Evolutionary conservation across 139 green algal genomes (phyloP), one percentile per base, ranked within the genome.

Genomic region (Medakamo hakoo): DNA sequence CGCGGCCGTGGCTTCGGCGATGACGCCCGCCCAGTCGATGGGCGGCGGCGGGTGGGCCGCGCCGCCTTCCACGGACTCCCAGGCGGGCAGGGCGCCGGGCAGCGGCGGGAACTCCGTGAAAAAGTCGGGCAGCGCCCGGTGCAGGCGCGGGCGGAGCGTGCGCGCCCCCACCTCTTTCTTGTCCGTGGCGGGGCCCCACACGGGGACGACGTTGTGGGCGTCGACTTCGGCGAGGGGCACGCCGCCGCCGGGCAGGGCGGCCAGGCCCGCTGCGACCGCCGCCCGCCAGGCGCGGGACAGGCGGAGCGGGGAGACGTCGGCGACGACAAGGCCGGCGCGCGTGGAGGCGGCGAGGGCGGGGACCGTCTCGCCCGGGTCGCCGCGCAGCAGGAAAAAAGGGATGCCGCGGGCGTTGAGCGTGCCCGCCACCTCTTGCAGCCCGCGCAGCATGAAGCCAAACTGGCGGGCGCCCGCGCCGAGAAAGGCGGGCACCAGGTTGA

Each of bases 181-280:
- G 64, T 95, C 78, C 57, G 69, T 71, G 30, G 87, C 84, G n/a
- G n/a, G n/a, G 58, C 80, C 75, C 91, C 91, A 98, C 24, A 85
- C 76, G 0, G 92, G 92, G 27, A 98, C 85, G 18, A 97, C 73
- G 68, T 97, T 98, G 86, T 98, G 92, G 0, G 92, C 87, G 59
- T 98, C 92, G 66, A 98, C 92, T 73, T 97, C 85, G 49, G 86
- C 69, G 30, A 92, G 72, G 0, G 84, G 84, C 0, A 81, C 64
- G n/a, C n/a, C n/a, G n/a, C n/a, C n/a, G n/a, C n/a, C n/a, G n/a
- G n/a, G n/a, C n/a, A n/a, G n/a, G n/a, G n/a, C n/a, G 4, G 32
- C 56, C 0, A 55, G 2, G 76, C 68, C 70, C 79, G 74, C 30
- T 59, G 3, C 24, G 30, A 93, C 81, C 56, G 75, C 60, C 2